Evolutionary conservation across 768 basidiomycete genomes (phyloP), one percentile per base, ranked within the genome.

Genomic region (Leucogyrophana mollusca): DNA sequence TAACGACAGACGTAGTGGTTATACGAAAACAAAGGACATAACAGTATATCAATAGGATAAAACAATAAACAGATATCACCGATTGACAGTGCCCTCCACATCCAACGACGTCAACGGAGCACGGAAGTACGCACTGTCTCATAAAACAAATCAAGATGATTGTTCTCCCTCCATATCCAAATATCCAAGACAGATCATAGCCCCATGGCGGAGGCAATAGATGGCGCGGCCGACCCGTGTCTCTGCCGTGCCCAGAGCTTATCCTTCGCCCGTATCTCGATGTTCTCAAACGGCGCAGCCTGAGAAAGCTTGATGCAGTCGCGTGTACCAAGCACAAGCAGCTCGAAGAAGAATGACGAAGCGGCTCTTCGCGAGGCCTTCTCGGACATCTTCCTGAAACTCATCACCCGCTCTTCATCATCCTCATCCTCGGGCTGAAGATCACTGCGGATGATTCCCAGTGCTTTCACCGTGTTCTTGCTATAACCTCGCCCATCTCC

Each of bases 261-360:
- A 53, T 83, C 79, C 68, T 93, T 95, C 21, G 83, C 85, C 9
- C 76, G 69, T 24, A 97, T 73, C 57, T 87, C 79, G 47, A 98
- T 96, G 65, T 95, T 92, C 51, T 84, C 87, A 59, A 91, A 96
- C 0, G 91, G 72, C 7, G 71, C 72, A 4, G 62, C 57, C 63
- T 99, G 96, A 6, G 80, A 69, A 35, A 99, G 67, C 56, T 87
- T 82, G 55, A 99, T 73, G 60, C 89, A 93, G 64, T 97, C 94
- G 25, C 90, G 85, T 4, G 95, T 97, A 9, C 92, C 86, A 1
- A 99, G 80, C 2, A 98, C 92, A 22, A 99, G 83, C 25, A 97
- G 69, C 66, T 99, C 96, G 62, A 99, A 99, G 77, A 99, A 99
- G 74, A 99, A 97, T 2, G 92, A 85, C 1, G 95, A 83, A 1